phyloP scores from a whole-genome alignment of 169 alveolate species.

The Plasmodium coatneyi region DNA sequence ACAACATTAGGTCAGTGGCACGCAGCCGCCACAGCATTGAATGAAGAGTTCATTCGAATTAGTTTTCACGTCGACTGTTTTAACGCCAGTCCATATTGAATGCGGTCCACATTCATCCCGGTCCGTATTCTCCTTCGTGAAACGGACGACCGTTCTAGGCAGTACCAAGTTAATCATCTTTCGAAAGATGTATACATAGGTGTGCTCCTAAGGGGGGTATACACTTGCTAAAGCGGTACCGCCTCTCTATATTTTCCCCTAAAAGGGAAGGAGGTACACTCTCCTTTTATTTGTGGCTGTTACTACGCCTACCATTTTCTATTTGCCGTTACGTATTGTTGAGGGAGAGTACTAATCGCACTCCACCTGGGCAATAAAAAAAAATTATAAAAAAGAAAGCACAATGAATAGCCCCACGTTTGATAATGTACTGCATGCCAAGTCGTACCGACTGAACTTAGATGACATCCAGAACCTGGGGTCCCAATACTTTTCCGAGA shows the following conservation, averaged over 20 bases:
- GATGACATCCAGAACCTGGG: slow-evolving; percentile 67
- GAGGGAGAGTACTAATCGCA: neutral
- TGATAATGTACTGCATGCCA: slow-evolving; percentile 27
- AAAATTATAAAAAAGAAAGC: neutral
- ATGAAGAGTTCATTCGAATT: no score
- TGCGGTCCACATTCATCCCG: neutral
- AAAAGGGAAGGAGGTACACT: neutral
- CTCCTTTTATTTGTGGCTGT: neutral
- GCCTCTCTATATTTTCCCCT: neutral
- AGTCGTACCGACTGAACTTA: slow-evolving; percentile 24
- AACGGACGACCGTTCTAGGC: neutral
- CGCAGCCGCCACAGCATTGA: neutral
- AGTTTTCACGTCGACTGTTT: neutral
- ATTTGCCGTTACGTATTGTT: neutral
- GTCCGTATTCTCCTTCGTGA: neutral
- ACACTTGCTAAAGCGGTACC: neutral
- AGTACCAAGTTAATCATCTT: neutral
- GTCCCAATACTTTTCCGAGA: slow-evolving; percentile 19
- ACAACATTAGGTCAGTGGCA: neutral
- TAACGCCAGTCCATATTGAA: neutral
- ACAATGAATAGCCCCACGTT: slow-evolving; percentile 33
- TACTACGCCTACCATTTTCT: neutral
- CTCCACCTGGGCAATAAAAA: neutral
- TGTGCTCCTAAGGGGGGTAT: neutral
- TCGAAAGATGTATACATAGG: neutral